Conservation (phyloP, 805 yeast species). For the Cyberlindnera saturnus region DNA sequence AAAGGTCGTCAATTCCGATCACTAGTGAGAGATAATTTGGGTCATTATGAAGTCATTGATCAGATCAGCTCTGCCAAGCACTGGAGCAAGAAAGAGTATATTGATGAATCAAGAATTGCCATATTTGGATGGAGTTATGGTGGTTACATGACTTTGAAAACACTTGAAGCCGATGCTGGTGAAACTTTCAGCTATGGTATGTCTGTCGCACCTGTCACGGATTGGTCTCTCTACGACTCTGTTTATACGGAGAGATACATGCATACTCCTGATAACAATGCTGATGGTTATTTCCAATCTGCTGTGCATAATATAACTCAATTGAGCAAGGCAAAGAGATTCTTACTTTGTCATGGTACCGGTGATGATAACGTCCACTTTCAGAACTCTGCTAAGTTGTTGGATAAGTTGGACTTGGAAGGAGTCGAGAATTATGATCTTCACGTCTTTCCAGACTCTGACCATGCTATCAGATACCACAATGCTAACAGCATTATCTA, state of each 20-base stretch:
- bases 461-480: conserved; percentile 67
- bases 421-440: conserved; percentile 79
- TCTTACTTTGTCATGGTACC: conserved; percentile 89
- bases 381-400: conserved; percentile 74
- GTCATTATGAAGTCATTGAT: conserved; percentile 77
- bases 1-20: conserved; percentile 76
- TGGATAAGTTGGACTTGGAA: conserved; percentile 69
- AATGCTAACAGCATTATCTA: conserved; percentile 66
- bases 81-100: conserved; percentile 59
- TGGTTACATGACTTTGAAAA: conserved; percentile 86
- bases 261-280: conserved; percentile 72
- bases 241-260: conserved; percentile 93
- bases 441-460: conserved; percentile 77
- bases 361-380: conserved; percentile 97
- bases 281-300: conserved; percentile 52
- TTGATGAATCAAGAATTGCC: conserved; percentile 64
- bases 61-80: conserved; percentile 79
- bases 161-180: conserved; percentile 76
- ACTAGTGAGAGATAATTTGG: conserved; percentile 74
- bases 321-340: conserved; percentile 55
- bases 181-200: conserved; percentile 78
- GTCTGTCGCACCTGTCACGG: conserved; percentile 97
- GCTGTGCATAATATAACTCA: conserved; percentile 51
- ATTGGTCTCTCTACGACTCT: conserved; percentile 89
- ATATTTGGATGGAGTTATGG: conserved; percentile 99